A percentile compares a stretch with the other conserved stretches of the same genome.
Conservation (phyloP, 23 red algal genomes). For the Chondrus crispus region DNA sequence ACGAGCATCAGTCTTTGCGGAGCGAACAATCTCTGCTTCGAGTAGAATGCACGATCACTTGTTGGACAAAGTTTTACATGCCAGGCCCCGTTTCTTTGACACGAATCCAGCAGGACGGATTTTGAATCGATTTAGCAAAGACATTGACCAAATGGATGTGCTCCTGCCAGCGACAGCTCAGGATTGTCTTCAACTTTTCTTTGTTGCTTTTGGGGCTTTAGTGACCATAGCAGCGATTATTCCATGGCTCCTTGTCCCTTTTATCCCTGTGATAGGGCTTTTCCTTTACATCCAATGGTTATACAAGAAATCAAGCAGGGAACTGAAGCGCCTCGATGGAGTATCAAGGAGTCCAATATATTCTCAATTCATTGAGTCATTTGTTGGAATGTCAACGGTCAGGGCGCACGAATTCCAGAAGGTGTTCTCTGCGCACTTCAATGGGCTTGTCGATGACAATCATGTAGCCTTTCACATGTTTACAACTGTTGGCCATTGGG, state of each 20-base stretch:
- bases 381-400: slow-evolving; percentile 75
- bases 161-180: slow-evolving; percentile 16
- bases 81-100: slow-evolving; percentile 78
- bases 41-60: slow-evolving; percentile 56
- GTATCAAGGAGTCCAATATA: slow-evolving; percentile 78
- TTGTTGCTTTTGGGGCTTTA: slow-evolving; percentile 14
- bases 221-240: slow-evolving; percentile 43
- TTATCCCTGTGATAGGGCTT: slow-evolving; percentile 10
- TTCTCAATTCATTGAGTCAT: slow-evolving; percentile 83
- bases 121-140: slow-evolving; percentile 73
- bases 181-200: slow-evolving; percentile 17
- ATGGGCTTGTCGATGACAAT: slow-evolving; percentile 21
- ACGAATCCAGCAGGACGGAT: slow-evolving; percentile 82
- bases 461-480: slow-evolving; percentile 1
- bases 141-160: slow-evolving; percentile 64
- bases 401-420: slow-evolving; percentile 63
- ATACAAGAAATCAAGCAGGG: slow-evolving; percentile 52
- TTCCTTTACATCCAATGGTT: slow-evolving; percentile 43
- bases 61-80: slow-evolving; percentile 53
- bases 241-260: slow-evolving; percentile 60
- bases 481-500: slow-evolving; percentile 29
- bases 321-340: slow-evolving; percentile 76
- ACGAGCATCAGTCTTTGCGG: not conserved
- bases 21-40: slow-evolving; percentile 40
- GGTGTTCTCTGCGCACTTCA: not conserved